These are phyloP conservation scores for Cladosporium sp. DNA, from an alignment of 2,329 filamentous ascomycete species.

Conservation along the genomic window DNA sequence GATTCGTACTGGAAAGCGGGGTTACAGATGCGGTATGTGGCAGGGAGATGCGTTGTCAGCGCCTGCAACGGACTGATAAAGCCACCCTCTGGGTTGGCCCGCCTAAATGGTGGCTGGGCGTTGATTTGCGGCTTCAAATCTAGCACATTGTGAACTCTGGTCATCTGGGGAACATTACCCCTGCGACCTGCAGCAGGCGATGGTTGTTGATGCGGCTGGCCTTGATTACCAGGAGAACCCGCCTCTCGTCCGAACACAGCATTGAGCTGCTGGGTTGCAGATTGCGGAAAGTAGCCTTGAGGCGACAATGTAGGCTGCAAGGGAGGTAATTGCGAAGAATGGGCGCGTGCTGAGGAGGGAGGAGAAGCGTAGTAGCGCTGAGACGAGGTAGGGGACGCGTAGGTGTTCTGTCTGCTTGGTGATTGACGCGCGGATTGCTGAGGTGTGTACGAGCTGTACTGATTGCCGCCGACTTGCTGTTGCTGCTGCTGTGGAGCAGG, in stretches of 20 bases:
- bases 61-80: slow-evolving; percentile 98
- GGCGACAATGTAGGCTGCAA: slow-evolving; percentile 55
- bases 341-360: slow-evolving; percentile 41
- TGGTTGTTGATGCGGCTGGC: background rate
- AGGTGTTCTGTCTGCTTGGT: slow-evolving; percentile 61
- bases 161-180: slow-evolving; percentile 81
- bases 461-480: slow-evolving; percentile 29
- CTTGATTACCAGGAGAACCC: slow-evolving; percentile 35
- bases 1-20: slow-evolving; percentile 98
- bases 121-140: slow-evolving; percentile 83
- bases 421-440: slow-evolving; percentile 67
- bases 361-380: slow-evolving; percentile 58
- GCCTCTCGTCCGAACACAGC: slow-evolving; percentile 56
- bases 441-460: slow-evolving; percentile 33
- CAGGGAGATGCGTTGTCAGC: slow-evolving; percentile 84
- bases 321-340: slow-evolving; percentile 67
- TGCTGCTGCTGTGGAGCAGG: slow-evolving; percentile 51
- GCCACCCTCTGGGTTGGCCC: slow-evolving; percentile 92
- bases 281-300: slow-evolving; percentile 59
- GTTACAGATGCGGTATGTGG: slow-evolving; percentile 98
- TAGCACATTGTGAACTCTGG: slow-evolving; percentile 65
- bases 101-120: slow-evolving; percentile 79
- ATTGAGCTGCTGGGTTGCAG: slow-evolving; percentile 67
- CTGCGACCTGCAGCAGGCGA: slow-evolving; percentile 40
- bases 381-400: slow-evolving; percentile 49